Evolutionary conservation across 306 rosid species (phyloP).

Genomic region (Ziziphus jujuba): DNA sequence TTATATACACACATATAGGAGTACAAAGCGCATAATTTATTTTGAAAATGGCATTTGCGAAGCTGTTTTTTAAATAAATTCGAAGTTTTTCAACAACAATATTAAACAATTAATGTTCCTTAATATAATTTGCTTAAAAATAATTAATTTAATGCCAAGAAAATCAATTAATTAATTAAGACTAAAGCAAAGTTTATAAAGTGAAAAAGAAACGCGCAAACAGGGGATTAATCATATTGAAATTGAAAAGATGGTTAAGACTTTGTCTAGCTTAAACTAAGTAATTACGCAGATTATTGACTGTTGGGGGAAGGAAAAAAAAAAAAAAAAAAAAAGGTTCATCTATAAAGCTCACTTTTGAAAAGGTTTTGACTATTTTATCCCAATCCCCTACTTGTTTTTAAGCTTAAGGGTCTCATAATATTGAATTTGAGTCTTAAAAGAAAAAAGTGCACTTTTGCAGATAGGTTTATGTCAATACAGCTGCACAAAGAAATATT

Average conservation of each 20-base stretch:
- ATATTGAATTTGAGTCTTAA: neutral
- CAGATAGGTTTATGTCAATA: constrained; percentile 5
- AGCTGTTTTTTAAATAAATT: too few species aligned
- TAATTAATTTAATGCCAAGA: too few species aligned
- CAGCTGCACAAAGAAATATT: constrained; percentile 15
- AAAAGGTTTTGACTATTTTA: constrained; percentile 13
- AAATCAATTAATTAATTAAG: too few species aligned
- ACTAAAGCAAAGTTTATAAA: neutral
- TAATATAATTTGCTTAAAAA: too few species aligned
- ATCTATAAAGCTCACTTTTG: constrained; percentile 6
- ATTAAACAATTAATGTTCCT: too few species aligned
- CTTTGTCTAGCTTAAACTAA: constrained; percentile 17
- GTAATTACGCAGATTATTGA: neutral
- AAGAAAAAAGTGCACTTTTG: neutral
- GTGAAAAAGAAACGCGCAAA: constrained; percentile 1
- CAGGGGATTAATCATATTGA: neutral
- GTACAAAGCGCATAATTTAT: too few species aligned
- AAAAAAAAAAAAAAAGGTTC: too few species aligned
- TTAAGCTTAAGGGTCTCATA: neutral
- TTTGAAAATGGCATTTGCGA: too few species aligned
- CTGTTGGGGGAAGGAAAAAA: constrained; percentile 7
- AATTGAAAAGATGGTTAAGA: constrained; percentile 16
- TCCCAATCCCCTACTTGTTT: neutral
- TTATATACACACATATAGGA: too few species aligned
- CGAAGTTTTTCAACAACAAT: too few species aligned